Conservation (phyloP, 2,329 filamentous ascomycete genomes). For the Stromatinia cepivora region DNA sequence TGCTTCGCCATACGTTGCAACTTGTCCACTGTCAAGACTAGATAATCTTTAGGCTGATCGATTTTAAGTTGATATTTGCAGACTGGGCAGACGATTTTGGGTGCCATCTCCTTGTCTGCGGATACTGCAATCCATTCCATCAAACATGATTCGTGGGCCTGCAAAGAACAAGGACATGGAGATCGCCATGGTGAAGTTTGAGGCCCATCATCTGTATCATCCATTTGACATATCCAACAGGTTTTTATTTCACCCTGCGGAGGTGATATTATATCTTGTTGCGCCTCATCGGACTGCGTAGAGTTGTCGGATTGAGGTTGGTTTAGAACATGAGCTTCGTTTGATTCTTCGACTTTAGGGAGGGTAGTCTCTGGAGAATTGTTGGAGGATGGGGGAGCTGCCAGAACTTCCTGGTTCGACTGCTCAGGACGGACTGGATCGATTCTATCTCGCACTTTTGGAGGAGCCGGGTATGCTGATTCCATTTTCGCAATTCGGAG, state of each 20-base stretch:
- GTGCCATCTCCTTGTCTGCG: constrained; percentile 66
- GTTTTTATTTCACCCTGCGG: constrained; percentile 40
- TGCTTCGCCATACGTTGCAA: constrained; percentile 30
- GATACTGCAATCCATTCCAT: constrained; percentile 81
- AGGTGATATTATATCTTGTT: constrained; percentile 1
- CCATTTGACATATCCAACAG: constrained; percentile 65
- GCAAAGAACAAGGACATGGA: constrained; percentile 86
- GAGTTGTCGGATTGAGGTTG: neutral
- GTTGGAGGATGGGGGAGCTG: neutral
- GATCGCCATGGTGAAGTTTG: constrained; percentile 68
- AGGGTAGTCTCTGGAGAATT: neutral
- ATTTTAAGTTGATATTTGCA: constrained; percentile 83
- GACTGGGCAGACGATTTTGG: constrained; percentile 78
- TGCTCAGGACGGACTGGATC: neutral
- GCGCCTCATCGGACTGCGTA: neutral
- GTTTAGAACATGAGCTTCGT: constrained; percentile 17
- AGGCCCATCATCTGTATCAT: constrained; percentile 51
- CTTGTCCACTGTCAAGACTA: constrained; percentile 52
- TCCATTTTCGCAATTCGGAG: neutral
- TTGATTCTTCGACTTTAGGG: neutral
- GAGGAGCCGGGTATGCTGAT: neutral
- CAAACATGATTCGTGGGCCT: constrained; percentile 86
- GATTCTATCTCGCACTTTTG: constrained; percentile 11
- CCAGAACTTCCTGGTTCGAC: neutral
- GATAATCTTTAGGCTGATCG: constrained; percentile 69